Evolutionary conservation across 1,139 yeast species (phyloP).

Genomic region (Tardiomyces blankii): DNA sequence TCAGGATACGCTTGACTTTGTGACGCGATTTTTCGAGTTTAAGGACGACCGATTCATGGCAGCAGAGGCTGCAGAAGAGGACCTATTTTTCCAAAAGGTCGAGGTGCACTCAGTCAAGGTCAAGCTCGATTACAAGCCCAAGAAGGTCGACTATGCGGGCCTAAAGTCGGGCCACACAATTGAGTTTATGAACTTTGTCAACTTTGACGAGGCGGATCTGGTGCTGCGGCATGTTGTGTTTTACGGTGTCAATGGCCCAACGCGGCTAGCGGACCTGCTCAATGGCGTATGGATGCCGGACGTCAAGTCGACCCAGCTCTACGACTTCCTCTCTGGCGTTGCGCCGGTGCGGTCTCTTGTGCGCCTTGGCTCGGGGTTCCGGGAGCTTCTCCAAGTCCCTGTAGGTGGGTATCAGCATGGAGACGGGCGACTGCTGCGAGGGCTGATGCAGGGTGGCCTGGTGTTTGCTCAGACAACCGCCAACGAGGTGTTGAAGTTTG

Average conservation of each 20-base stretch:
- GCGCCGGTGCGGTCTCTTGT: conserved; percentile 73
- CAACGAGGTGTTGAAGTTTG: conserved; percentile 68
- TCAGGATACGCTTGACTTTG: conserved; percentile 83
- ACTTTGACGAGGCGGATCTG: conserved; percentile 74
- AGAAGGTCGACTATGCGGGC: conserved; percentile 73
- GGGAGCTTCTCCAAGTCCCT: conserved; percentile 64
- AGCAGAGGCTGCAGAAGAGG: conserved; percentile 36
- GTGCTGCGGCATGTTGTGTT: conserved; percentile 48
- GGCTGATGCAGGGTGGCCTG: conserved; percentile 66
- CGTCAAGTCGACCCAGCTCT: conserved; percentile 64
- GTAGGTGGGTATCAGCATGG: conserved; percentile 52
- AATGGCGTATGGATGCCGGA: conserved; percentile 79
- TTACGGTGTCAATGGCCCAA: conserved; percentile 70
- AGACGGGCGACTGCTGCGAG: conserved; percentile 58
- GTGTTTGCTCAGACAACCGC: conserved; percentile 76
- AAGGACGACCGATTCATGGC: conserved; percentile 42
- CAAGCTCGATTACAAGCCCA: conserved; percentile 85
- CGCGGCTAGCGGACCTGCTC: conserved; percentile 43
- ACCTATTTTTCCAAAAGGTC: conserved; percentile 57
- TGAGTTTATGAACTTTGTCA: conserved; percentile 80
- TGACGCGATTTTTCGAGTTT: conserved; percentile 70
- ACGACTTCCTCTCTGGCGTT: conserved; percentile 72
- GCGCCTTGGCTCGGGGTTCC: conserved; percentile 68
- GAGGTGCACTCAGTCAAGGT: conserved; percentile 51
- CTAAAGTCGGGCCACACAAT: conserved; percentile 76